These are phyloP conservation scores for Penicillium sp. DNA, from an alignment of 2,329 filamentous ascomycete genomes.

Conservation along the genomic window DNA sequence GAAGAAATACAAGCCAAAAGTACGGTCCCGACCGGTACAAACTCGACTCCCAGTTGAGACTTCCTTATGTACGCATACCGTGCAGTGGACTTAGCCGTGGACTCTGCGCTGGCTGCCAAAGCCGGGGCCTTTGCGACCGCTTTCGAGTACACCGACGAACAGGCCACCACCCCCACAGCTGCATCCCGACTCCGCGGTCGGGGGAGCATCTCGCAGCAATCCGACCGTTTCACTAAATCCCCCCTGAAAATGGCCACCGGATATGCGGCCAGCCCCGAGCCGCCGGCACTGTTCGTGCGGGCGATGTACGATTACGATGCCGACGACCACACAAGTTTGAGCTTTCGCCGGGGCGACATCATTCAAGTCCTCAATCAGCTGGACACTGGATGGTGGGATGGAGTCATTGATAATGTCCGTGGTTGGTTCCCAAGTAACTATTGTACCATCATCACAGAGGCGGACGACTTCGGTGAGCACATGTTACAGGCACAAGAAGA, in stretches of 20 bases:
- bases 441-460: constrained; percentile 79
- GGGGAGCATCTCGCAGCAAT: constrained; percentile 28
- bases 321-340: constrained; percentile 93
- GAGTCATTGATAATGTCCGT: constrained; percentile 91
- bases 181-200: constrained; percentile 31
- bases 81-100: constrained; percentile 35
- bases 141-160: constrained; percentile 46
- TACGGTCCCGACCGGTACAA: neutral
- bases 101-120: constrained; percentile 38
- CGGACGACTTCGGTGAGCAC: constrained; percentile 69
- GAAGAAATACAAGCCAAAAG: neutral
- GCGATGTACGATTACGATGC: constrained; percentile 98
- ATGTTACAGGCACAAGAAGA: constrained; percentile 57
- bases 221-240: constrained; percentile 22
- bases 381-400: constrained; percentile 99
- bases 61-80: constrained; percentile 37
- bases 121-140: constrained; percentile 40
- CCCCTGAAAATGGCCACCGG: constrained; percentile 32
- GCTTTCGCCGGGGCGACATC: constrained; percentile 93
- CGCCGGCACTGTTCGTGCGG: constrained; percentile 75
- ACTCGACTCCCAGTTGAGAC: neutral
- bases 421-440: constrained; percentile 99
- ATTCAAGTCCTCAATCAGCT: constrained; percentile 98
- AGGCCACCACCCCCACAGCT: constrained; percentile 32
- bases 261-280: constrained; percentile 40